Base-by-base conservation (phyloP, 768 basidiomycete species). In the Tulasnella sp. region DNA sequence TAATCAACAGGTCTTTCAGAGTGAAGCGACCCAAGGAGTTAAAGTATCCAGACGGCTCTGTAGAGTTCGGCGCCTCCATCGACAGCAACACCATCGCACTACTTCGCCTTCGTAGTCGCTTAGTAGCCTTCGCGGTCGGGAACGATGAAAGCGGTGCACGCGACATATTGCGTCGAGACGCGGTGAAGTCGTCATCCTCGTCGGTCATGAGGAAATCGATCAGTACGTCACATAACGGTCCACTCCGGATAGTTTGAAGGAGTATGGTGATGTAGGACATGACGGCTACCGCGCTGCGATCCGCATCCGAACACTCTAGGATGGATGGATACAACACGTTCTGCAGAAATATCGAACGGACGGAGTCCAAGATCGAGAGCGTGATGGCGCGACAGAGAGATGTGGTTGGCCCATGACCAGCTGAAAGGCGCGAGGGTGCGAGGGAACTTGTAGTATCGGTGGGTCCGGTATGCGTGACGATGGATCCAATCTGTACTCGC, bases 261-360 rank as follows among this genome's bases (percentile, higher is more conserved):
- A 91, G 85, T 66, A 90, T 80, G 64, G 96, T 91, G 63, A 97
- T 82, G 68, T 98, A 97, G 15, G 87, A 90, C 80, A 97, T 83
- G 56, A 98, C 92, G 9, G 94, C 92, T 1, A 96, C 85, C 0
- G 92, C 88, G 62, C 92, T 94, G n/a, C 94, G 94, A 68, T 97
- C 94, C 3, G 76, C 68, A 61, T 90, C 88, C 0, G 92, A 92
- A 70, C 91, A 93, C 68, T 97, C 93, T 49, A 96, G 75, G 52
- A 98, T 81, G 9, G 91, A 89, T 0, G 94, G 89, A 68, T 94
- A 94, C 29, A 98, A 73, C 21, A 97, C 85, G 65, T 92, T 94
- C 71, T 93, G 87, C 3, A 98, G 75, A 73, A 97, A 97, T 57
- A 89, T 86, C 19, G 80, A 76, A 34, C 87, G 82, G 9, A 96